A percentile compares a stretch with the other conserved stretches of the same genome.
These are phyloP conservation scores for Talaromyces borbonicus DNA, from an alignment of 495 filamentous ascomycete species.

Conservation along the genomic window DNA sequence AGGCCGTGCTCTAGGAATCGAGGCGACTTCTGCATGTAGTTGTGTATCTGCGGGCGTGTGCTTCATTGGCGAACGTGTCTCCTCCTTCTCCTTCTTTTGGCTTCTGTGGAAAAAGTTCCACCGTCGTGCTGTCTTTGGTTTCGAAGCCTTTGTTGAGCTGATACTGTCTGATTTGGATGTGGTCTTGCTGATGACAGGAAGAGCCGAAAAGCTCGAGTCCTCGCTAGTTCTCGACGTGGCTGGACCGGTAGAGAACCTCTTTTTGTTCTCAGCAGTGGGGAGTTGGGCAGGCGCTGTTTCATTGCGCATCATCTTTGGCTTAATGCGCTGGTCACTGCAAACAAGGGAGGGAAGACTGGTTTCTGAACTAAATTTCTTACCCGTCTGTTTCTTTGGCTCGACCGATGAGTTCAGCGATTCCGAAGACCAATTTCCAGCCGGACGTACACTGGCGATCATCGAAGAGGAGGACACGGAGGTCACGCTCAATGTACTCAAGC, in stretches of 20 bases:
- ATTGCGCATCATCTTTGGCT: neutral
- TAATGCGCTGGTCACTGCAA: neutral
- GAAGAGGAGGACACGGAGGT: slow-evolving; percentile 29
- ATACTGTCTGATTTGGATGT: neutral
- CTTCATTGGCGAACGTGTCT: slow-evolving; percentile 1
- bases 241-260: neutral
- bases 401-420: slow-evolving; percentile 25
- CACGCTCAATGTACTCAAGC: slow-evolving; percentile 42
- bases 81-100: slow-evolving; percentile 15
- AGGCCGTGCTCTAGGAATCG: slow-evolving; percentile 27
- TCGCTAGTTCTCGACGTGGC: neutral
- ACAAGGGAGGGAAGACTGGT: slow-evolving; percentile 3
- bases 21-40: slow-evolving; percentile 32
- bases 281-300: slow-evolving; percentile 1
- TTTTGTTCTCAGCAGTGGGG: neutral
- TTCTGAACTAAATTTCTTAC: slow-evolving; percentile 1
- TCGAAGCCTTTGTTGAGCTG: slow-evolving; percentile 1
- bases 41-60: slow-evolving; percentile 14
- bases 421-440: slow-evolving; percentile 22
- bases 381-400: slow-evolving; percentile 1
- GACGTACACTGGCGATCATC: slow-evolving; percentile 11
- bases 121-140: slow-evolving; percentile 23
- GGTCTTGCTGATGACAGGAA: slow-evolving; percentile 1
- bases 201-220: slow-evolving; percentile 3
- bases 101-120: slow-evolving; percentile 79